These are phyloP conservation scores for Aspergillus ellipticus DNA, from an alignment of 495 filamentous ascomycete genomes.

Conservation along the genomic window DNA sequence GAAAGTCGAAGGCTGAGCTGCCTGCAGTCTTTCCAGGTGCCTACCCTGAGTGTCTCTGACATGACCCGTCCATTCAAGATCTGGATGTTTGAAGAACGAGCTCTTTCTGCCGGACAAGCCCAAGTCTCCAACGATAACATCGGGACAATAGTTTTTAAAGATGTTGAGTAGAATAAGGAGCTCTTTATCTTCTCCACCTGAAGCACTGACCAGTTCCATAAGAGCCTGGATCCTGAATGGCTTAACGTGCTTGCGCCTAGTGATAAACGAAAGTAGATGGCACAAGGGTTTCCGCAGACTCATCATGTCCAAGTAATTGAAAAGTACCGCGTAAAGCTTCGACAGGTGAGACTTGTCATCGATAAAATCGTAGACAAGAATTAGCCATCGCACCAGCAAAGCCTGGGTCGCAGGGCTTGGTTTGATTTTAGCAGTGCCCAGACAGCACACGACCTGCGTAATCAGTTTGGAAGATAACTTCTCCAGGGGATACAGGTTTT, in stretches of 20 bases:
- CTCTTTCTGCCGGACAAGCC: conserved; percentile 34
- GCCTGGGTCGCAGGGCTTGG: conserved; percentile 66
- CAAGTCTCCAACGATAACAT: conserved; percentile 72
- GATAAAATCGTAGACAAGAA: conserved; percentile 71
- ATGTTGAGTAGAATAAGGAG: conserved; percentile 74
- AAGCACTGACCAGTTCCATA: conserved; percentile 51
- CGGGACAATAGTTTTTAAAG: conserved; percentile 87
- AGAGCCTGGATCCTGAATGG: conserved; percentile 80
- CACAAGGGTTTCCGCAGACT: conserved; percentile 56
- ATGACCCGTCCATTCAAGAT: conserved; percentile 71
- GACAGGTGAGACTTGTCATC: conserved; percentile 62
- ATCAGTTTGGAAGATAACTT: conserved; percentile 59
- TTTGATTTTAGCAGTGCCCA: conserved; percentile 77
- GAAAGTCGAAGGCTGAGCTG: conserved; percentile 30
- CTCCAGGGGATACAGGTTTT: conserved; percentile 68
- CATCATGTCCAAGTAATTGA: conserved; percentile 80
- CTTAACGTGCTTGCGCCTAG: conserved; percentile 80
- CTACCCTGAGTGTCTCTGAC: conserved; percentile 63
- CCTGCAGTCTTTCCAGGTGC: conserved; percentile 36
- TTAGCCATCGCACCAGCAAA: conserved; percentile 72
- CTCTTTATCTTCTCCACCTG: conserved; percentile 62
- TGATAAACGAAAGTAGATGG: conserved; percentile 79
- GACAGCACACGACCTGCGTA: conserved; percentile 64
- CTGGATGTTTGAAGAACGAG: conserved; percentile 61
- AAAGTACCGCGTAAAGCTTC: conserved; percentile 72